phyloP scores from a whole-genome alignment of 2,329 filamentous ascomycete genomes.

The Verticillium dahliae region DNA sequence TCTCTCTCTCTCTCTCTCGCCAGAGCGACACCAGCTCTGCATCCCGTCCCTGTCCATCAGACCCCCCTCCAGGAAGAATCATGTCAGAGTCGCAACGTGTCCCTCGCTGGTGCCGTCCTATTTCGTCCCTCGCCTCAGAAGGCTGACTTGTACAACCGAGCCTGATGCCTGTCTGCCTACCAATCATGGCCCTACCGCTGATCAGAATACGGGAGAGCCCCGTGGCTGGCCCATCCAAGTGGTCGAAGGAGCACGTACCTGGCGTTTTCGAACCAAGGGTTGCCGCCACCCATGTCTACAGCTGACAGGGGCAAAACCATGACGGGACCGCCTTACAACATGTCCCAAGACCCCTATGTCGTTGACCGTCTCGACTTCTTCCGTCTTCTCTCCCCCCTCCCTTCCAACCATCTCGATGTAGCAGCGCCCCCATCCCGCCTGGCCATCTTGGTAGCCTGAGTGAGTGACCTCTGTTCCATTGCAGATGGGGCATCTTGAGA shows the following conservation, averaged over 20 bases:
- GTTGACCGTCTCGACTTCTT: conserved; percentile 1
- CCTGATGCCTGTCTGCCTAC: not conserved
- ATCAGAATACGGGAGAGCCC: not conserved
- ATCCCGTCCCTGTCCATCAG: not conserved
- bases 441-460: conserved; percentile 21
- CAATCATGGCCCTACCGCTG: not conserved
- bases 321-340: conserved; percentile 1
- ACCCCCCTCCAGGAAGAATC: not conserved
- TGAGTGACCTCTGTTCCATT: conserved; percentile 27
- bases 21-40: not conserved
- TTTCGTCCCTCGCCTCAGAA: not conserved
- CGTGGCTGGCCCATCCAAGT: not conserved
- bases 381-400: conserved; percentile 5
- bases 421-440: conserved; percentile 28
- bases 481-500: conserved; percentile 24
- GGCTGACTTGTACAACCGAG: not conserved
- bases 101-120: not conserved
- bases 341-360: conserved; percentile 1
- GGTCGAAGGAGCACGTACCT: not conserved
- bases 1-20: not conserved
- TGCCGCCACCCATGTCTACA: conserved; percentile 1
- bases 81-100: not conserved
- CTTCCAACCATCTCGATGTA: conserved; percentile 28
- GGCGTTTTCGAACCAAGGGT: not conserved
- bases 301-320: conserved; percentile 1